phyloP scores from a whole-genome alignment of 768 basidiomycete genomes.

The Pulveroboletus ravenelii region DNA sequence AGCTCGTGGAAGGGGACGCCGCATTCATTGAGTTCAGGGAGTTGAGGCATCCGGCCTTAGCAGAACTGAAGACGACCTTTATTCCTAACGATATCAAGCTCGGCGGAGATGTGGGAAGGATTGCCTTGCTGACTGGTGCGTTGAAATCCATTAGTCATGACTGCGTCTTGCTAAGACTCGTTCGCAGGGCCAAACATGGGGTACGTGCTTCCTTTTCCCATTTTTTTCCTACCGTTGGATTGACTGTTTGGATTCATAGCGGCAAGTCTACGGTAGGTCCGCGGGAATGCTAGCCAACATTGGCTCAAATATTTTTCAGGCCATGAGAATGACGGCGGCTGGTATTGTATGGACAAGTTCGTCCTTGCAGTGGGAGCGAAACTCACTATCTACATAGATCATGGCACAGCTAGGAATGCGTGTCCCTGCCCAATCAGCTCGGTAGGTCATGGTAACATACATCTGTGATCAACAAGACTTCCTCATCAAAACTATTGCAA shows the following conservation, averaged over 20 bases:
- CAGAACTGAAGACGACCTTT: constrained; percentile 68
- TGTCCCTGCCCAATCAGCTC: constrained; percentile 80
- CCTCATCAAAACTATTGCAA: constrained; percentile 7
- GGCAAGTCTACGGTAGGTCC: constrained; percentile 68
- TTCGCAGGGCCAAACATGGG: constrained; percentile 79
- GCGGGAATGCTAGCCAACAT: background rate
- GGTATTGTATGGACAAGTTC: constrained; percentile 59
- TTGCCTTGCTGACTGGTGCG: constrained; percentile 82
- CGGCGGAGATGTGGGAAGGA: constrained; percentile 68
- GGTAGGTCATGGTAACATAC: constrained; percentile 37
- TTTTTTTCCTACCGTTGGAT: background rate
- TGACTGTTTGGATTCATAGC: constrained; percentile 31
- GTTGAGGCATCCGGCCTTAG: constrained; percentile 82
- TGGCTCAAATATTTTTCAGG: constrained; percentile 31
- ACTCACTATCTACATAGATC: constrained; percentile 41
- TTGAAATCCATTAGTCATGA: constrained; percentile 4
- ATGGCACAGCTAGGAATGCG: constrained; percentile 97
- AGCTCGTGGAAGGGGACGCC: constrained; percentile 73
- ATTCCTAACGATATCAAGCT: constrained; percentile 92
- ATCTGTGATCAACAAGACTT: background rate
- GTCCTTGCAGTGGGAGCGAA: background rate
- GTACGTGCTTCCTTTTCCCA: constrained; percentile 38
- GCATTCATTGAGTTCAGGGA: constrained; percentile 87
- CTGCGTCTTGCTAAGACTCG: background rate
- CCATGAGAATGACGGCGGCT: constrained; percentile 94